Percentiles rank a stretch among this genome's conserved stretches.
phyloP scores from a whole-genome alignment of 202 grass and related monocot genomes.

The Cymbopogon flexuosus region DNA sequence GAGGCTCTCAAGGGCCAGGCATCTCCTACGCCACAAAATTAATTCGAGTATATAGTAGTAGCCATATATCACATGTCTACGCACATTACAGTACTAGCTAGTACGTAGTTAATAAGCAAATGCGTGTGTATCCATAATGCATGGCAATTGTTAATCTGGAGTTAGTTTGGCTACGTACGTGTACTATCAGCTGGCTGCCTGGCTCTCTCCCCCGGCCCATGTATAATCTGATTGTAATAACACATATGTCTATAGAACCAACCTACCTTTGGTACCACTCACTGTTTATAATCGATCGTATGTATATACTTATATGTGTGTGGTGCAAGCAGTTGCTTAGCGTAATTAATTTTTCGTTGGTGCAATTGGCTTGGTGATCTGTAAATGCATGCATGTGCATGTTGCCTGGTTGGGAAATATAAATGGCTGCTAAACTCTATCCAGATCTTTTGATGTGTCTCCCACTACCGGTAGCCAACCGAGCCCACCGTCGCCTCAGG shows the following conservation, averaged over 20 bases:
- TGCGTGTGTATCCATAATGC: neutral
- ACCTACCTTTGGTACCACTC: neutral
- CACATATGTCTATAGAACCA: neutral
- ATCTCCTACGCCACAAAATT: neutral
- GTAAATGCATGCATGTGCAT: too few relatives aligned
- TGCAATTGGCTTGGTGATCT: too few relatives aligned
- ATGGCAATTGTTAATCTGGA: neutral
- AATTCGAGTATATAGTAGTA: too few relatives aligned
- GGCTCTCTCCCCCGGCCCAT: too few relatives aligned
- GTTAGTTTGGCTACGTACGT: neutral
- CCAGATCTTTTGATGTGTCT: too few relatives aligned
- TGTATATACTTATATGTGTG: too few relatives aligned
- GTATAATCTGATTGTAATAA: slow-evolving; percentile 33
- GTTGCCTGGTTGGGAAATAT: too few relatives aligned
- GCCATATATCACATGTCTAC: neutral
- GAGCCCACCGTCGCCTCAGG: too few relatives aligned
- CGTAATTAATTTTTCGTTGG: too few relatives aligned
- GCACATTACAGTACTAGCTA: neutral
- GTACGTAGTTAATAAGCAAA: neutral
- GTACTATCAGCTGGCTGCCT: neutral
- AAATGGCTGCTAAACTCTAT: too few relatives aligned
- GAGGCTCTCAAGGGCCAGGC: slow-evolving; percentile 56
- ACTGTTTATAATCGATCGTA: neutral
- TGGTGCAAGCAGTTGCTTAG: too few relatives aligned
- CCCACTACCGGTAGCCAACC: too few relatives aligned